These are phyloP conservation scores for Endogone sp. DNA, from an alignment of 192 early-diverging fungal species.

Conservation along the genomic window DNA sequence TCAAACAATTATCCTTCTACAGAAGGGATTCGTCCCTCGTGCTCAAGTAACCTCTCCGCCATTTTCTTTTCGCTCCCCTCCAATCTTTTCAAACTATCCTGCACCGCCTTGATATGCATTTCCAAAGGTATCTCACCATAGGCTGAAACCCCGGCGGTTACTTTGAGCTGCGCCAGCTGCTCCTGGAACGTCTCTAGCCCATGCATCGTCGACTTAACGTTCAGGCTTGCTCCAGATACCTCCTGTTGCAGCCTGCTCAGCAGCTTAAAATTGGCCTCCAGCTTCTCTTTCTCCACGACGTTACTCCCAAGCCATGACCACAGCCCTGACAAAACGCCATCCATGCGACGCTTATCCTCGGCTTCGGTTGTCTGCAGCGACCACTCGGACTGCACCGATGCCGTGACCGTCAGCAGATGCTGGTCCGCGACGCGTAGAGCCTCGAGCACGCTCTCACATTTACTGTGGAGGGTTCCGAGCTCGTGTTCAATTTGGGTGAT, in stretches of 20 bases:
- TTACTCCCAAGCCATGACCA: neutral
- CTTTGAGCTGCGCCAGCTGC: neutral
- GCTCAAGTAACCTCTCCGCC: neutral
- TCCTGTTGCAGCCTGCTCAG: neutral
- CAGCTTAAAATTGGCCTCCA: neutral
- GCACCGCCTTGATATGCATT: neutral
- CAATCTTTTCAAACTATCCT: neutral
- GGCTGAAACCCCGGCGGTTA: neutral
- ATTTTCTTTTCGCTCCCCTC: neutral
- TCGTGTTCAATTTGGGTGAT: neutral
- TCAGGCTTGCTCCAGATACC: neutral
- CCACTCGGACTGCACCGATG: neutral
- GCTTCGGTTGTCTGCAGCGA: neutral
- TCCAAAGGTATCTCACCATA: neutral
- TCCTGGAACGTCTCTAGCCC: neutral
- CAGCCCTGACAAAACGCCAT: neutral
- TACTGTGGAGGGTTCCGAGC: neutral
- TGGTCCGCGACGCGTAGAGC: neutral
- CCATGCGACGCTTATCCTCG: neutral
- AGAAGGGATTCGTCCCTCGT: neutral
- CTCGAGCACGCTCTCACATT: neutral
- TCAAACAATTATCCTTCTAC: neutral
- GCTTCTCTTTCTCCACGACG: neutral
- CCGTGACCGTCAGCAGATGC: neutral
- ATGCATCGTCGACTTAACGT: neutral